Evolutionary conservation across 495 filamentous ascomycete species (phyloP).

Genomic region (Penicillium dipodomyicola): DNA sequence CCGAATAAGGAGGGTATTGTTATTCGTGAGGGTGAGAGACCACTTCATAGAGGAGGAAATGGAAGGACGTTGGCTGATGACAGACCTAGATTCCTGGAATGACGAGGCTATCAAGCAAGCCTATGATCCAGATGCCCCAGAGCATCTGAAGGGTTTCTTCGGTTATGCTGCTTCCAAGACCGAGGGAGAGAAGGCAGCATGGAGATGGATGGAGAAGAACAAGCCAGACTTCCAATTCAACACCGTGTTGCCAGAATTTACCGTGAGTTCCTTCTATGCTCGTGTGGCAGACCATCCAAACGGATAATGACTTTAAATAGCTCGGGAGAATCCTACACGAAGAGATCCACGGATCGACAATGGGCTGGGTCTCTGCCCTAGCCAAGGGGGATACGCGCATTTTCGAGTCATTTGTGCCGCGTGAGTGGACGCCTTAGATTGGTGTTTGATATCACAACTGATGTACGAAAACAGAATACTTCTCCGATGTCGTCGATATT

Average conservation of each 20-base stretch:
- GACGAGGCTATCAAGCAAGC: conserved; percentile 42
- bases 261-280: conserved; percentile 24
- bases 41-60: not conserved
- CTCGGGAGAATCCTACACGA: conserved; percentile 6
- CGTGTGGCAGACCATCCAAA: not conserved
- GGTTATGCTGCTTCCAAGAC: conserved; percentile 57
- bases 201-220: conserved; percentile 51
- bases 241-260: conserved; percentile 47
- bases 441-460: not conserved
- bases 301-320: not conserved
- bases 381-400: conserved; percentile 24
- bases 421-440: not conserved
- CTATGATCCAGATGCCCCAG: conserved; percentile 29
- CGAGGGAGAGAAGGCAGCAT: conserved; percentile 50
- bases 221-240: conserved; percentile 51
- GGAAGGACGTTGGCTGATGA: not conserved
- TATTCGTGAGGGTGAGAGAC: conserved; percentile 2
- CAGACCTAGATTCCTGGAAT: conserved; percentile 44
- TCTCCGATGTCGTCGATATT: conserved; percentile 50
- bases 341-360: conserved; percentile 7
- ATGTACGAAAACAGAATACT: conserved; percentile 25
- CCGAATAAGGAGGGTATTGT: conserved; percentile 7
- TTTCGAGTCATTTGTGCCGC: conserved; percentile 4
- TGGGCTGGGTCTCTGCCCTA: conserved; percentile 13
- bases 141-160: conserved; percentile 31